Base-by-base conservation (phyloP, 2,329 filamentous ascomycete genomes). In the Hymenoscyphus repandus region DNA sequence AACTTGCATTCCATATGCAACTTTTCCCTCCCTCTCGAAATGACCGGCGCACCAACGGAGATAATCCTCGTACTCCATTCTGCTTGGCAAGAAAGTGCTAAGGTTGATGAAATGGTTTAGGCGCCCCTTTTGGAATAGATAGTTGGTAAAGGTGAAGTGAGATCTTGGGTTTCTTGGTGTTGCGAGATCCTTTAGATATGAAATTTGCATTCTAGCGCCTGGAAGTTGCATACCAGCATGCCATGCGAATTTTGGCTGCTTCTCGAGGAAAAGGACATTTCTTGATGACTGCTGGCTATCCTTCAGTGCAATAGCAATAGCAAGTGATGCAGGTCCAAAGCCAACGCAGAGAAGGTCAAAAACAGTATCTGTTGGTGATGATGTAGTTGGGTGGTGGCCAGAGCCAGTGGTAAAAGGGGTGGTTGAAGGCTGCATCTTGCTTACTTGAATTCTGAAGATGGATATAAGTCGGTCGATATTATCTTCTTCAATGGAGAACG, bases 181-280 rank as follows among this genome's bases (percentile, higher is more conserved):
- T 3, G 92, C 92, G 68, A 97, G 80, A 66, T 97, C 92, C 73
- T 97, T 97, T 72, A 97, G 79, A 73, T 96, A 97, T 9, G 89
- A 95, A 61, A 97, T 97, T 68, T 97, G 92, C 92, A 97, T 97
- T 72, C 87, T 90, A 47, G 91, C 88, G 5, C 90, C 91, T 0
- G 90, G 89, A 2, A 97, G 79, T 52, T 96, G 82, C 92, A 97
- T 97, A 53, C 92, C 92, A 0, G 90, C 84, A 69, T 97, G 92
- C 92, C 92, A 97, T 52, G 87, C 82, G 65, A 97, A 97, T 43
- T 77, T 73, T 31, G 75, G 65, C 70, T 97, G 92, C 68, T 88
- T 86, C 74, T 97, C 92, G 20, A 97, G 71, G 70, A 96, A 97
- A 40, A 88, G 78, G 3, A 95, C 83, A 17, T 47, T 47, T 33